Evolutionary conservation across 2,329 filamentous ascomycete species (phyloP).

Genomic region (Chrysosporium queenslandicum): DNA sequence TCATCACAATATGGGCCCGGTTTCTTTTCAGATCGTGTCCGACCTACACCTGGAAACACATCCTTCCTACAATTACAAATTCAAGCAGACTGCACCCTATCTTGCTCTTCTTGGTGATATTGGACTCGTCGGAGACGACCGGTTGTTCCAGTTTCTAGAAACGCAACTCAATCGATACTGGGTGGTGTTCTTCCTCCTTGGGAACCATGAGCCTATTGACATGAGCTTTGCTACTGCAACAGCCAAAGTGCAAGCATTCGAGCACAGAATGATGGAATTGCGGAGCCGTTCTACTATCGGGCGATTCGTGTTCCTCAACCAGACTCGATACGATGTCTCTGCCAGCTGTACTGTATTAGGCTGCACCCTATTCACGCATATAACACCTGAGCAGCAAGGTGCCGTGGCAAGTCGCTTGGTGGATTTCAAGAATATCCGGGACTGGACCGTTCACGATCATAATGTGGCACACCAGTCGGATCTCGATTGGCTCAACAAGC

Average conservation of each 20-base stretch:
- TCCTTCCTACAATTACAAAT: conserved; percentile 45
- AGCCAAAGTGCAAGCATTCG: conserved; percentile 17
- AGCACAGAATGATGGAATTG: conserved; percentile 12
- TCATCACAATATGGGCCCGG: too few species aligned
- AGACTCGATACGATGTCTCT: conserved; percentile 27
- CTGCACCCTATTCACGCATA: conserved; percentile 41
- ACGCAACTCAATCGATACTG: conserved; percentile 41
- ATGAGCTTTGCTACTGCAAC: conserved; percentile 23
- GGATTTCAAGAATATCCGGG: conserved; percentile 42
- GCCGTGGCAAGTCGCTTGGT: conserved; percentile 26
- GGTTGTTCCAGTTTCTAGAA: conserved; percentile 40
- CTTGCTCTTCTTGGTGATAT: conserved; percentile 51
- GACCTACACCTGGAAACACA: conserved; percentile 49
- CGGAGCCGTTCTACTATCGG: conserved; percentile 11
- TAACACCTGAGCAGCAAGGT: conserved; percentile 30
- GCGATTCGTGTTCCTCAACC: conserved; percentile 31
- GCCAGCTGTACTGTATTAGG: conserved; percentile 31
- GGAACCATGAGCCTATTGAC: conserved; percentile 49
- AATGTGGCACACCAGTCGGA: conserved; percentile 26
- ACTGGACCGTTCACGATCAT: conserved; percentile 29
- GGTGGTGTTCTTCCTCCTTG: conserved; percentile 44
- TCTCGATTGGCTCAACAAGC: conserved; percentile 31
- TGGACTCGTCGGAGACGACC: conserved; percentile 38
- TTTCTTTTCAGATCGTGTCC: conserved; percentile 41
- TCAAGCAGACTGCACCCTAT: conserved; percentile 40